Evolutionary conservation across 345 rosid species (phyloP).

Genomic region (Crucihimalaya himalaica): DNA sequence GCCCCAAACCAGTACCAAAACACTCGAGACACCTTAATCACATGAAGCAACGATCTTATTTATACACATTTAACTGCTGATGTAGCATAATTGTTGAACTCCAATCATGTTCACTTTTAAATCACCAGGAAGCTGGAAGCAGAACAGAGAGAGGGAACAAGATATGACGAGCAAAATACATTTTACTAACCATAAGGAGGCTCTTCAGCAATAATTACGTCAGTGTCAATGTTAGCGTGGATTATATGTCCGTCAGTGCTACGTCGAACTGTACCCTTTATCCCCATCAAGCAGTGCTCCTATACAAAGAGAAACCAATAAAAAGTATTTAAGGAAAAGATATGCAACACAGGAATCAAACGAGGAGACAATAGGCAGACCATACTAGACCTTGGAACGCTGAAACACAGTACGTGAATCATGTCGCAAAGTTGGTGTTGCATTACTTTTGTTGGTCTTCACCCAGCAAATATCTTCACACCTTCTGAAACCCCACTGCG

Average conservation of each 20-base stretch:
- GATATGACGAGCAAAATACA: constrained; percentile 2
- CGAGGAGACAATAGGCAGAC: constrained; percentile 7
- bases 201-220: constrained; percentile 97
- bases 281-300: constrained; percentile 99
- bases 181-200: constrained; percentile 86
- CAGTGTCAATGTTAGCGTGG: constrained; percentile 98
- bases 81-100: not conserved
- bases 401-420: constrained; percentile 95
- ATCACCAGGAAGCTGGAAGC: constrained; percentile 1
- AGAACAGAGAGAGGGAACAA: not conserved
- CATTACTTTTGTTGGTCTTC: constrained; percentile 92
- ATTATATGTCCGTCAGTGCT: constrained; percentile 98
- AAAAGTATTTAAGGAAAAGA: constrained; percentile 22
- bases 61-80: not conserved
- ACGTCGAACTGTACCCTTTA: constrained; percentile 97
- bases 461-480: constrained; percentile 99
- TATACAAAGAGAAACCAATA: constrained; percentile 39
- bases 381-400: constrained; percentile 84
- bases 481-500: constrained; percentile 98
- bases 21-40: not conserved
- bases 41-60: not conserved
- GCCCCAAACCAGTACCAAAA: constrained; percentile 2
- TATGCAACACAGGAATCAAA: not conserved
- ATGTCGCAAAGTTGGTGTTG: constrained; percentile 91
- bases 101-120: not conserved